Base-by-base conservation (phyloP, 805 yeast species). In the Kodamaea fukazawae region DNA sequence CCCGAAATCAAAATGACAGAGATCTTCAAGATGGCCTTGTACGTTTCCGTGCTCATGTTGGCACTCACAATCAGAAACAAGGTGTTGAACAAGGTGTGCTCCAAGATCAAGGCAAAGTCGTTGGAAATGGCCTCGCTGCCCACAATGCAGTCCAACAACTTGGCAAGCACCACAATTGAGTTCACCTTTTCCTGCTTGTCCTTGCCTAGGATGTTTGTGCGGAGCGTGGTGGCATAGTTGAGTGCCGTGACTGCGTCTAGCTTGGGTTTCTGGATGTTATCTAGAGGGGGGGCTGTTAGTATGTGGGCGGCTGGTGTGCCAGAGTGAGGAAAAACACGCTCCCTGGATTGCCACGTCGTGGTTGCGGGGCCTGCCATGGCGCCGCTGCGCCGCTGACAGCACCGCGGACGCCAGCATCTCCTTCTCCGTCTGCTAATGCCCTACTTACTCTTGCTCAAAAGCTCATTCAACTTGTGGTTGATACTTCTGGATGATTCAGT, bases 151-250 rank as follows among this genome's bases (percentile, higher is more conserved):
- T 76, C 81, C 32, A 78, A 56, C 18, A 76, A 60, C 46, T 71
- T 76, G 23, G 81, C 75, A 22, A 81, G 57, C 3, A 78, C 78
- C 1, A 74, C 73, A 7, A 79, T 71, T 2, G 77, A 67, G 54
- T 75, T 77, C 34, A 73, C 69, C 45, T 70, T 68, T 42, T 76
- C 82, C 35, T 71, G 70, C 40, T 71, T 72, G 43, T 71, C 75
- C 36, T 61, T 61, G 10, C 75, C 75, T 41, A 71, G 49, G 23
- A 76, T 70, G 32, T 72, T 69, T 9, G 56, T 34, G 42, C 65
- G 67, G 30, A 78, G 59, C 16, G 63, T 62, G 18, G 51, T 39
- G 29, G 69, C 65, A 48, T 65, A 69, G 32, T 41, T 45, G 30
- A 66, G 44, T 10, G 70, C 70, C 1, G 65, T 57, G 1, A 50